Base-by-base conservation (phyloP, 1,139 yeast species). In the Pichia inconspicua region DNA sequence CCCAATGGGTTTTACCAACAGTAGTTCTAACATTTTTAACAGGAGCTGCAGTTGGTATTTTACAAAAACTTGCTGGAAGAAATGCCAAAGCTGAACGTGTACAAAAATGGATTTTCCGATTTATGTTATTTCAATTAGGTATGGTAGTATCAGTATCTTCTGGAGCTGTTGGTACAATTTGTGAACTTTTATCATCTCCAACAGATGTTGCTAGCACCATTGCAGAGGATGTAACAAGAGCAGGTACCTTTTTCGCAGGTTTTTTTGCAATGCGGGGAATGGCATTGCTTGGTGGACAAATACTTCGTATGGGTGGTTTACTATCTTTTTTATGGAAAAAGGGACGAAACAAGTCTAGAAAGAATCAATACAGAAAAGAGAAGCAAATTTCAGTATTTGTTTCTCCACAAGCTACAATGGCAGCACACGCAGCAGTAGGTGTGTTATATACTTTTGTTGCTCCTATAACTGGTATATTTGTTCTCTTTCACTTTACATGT, bases 111-210 rank as follows among this genome's bases (percentile, higher is more conserved):
- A 67, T 79, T 67, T 71, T 82, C 71, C 67, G 72, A 55, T 89
- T 89, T 61, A 66, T 84, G 44, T 87, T 86, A 59, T 79, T 87
- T 41, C 96, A 89, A 57, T 78, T 87, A 40, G 89, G 89, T 55
- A 64, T 89, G 41, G 92, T 89, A 28, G 89, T 89, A 2, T 84
- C 96, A 0, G 76, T 88, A 32, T 87, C 94, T 59, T 82, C 94
- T 0, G 89, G 96, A 39, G 67, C 85, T 8, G 78, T 86, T 0
- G 81, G 80, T 5, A 74, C 88, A 0, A 64, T 84, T 40, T 80
- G 79, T 54, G 81, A 78, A 51, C 67, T 84, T 2, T 66, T 87
- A 4, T 78, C 77, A 48, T 81, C 80, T 53, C 96, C 96, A 1
- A 76, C 82, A 0, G 78, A 86, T 1, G 76, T 85, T 10, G 89